These are phyloP conservation scores for Jacaranda mimosifolia DNA, from an alignment of 257 asterid species.

Conservation along the genomic window DNA sequence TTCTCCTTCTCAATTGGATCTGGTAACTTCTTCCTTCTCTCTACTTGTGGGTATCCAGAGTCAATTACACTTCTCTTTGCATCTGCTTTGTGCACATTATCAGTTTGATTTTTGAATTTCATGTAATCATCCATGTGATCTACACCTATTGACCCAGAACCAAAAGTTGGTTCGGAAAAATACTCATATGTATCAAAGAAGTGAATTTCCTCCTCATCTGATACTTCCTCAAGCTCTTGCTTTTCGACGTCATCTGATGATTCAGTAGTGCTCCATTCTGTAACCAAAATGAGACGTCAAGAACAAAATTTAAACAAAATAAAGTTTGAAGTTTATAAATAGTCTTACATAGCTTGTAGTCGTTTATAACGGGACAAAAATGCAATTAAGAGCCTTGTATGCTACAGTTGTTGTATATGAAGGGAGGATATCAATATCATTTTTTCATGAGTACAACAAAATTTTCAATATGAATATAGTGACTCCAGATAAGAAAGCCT, in stretches of 20 bases:
- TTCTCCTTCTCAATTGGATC: conserved; percentile 95
- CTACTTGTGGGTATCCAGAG: conserved; percentile 47
- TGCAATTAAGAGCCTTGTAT: no score
- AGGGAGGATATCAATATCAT: no score
- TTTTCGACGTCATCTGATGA: conserved; percentile 94
- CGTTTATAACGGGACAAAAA: background rate
- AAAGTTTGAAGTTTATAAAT: background rate
- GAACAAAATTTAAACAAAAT: background rate
- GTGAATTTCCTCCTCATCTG: conserved; percentile 82
- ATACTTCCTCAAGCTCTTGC: conserved; percentile 87
- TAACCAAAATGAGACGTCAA: conserved; percentile 30
- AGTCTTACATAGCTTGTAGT: background rate
- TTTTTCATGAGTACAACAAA: no score
- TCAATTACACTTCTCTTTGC: conserved; percentile 30
- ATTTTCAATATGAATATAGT: no score
- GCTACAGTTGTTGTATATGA: no score
- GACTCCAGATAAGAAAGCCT: no score
- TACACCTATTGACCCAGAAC: conserved; percentile 46
- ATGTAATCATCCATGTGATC: conserved; percentile 49
- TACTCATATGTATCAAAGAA: conserved; percentile 76
- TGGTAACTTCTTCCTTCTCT: conserved; percentile 84
- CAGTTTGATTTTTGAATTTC: conserved; percentile 41
- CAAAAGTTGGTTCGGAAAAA: conserved; percentile 56
- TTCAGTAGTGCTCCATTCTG: conserved; percentile 98
- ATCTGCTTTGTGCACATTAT: conserved; percentile 33